These are phyloP conservation scores for Coprinopsis sp. DNA, from an alignment of 768 basidiomycete genomes.

Conservation along the genomic window DNA sequence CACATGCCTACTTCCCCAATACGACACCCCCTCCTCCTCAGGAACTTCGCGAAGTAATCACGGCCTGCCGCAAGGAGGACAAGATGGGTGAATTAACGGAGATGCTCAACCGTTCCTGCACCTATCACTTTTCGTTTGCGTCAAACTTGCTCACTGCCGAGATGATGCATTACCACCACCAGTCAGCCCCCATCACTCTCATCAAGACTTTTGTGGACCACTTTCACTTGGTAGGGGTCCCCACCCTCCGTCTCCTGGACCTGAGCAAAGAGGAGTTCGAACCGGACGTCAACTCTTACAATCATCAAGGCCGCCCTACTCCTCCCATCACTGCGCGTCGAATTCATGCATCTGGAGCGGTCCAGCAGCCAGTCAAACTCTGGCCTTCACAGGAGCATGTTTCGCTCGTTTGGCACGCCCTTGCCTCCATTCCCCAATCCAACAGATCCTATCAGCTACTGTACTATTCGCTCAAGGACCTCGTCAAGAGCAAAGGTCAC, in stretches of 20 bases:
- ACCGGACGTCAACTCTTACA: too few relatives aligned
- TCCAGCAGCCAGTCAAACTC: too few relatives aligned
- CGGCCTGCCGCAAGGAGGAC: too few relatives aligned
- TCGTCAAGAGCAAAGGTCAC: constrained; percentile 14
- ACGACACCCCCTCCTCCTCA: too few relatives aligned
- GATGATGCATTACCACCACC: constrained; percentile 39
- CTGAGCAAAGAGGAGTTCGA: constrained; percentile 10
- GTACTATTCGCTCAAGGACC: constrained; percentile 41
- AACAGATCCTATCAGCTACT: constrained; percentile 27
- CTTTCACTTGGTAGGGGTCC: constrained; percentile 53
- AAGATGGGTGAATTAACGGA: constrained; percentile 27
- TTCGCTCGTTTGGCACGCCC: constrained; percentile 37
- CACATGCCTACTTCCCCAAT: too few relatives aligned
- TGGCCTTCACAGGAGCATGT: constrained; percentile 31
- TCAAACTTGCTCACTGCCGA: constrained; percentile 36
- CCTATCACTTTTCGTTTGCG: constrained; percentile 15
- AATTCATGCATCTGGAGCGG: too few relatives aligned
- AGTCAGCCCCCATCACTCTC: constrained; percentile 23
- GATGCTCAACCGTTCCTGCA: constrained; percentile 29
- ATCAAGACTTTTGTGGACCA: constrained; percentile 44
- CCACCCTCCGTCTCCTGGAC: constrained; percentile 30
- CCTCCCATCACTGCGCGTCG: too few relatives aligned
- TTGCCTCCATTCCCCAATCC: constrained; percentile 21
- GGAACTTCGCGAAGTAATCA: too few relatives aligned
- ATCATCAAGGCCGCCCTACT: too few relatives aligned